Evolutionary conservation across 768 basidiomycete genomes (phyloP), one percentile per base, ranked within the genome.

Genomic region (Leccinum incarnatum): DNA sequence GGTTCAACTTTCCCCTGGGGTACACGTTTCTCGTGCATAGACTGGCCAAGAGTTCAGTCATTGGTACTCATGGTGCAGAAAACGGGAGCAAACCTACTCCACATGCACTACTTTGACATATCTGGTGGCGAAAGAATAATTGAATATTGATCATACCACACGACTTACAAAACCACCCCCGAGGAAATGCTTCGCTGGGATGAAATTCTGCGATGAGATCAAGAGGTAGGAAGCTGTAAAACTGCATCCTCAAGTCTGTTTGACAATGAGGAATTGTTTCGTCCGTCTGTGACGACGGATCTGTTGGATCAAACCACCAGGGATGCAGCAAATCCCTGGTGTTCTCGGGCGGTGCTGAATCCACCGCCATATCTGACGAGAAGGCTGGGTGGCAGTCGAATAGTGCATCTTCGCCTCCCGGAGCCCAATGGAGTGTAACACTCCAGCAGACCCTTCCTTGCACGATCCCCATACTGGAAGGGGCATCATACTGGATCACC

Each of bases 111-210:
- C 78, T 79, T 12, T 65, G 61, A 64, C 83, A 85, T 60, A 72
- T 69, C 50, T 81, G 74, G 60, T 81, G 79, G 55, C 83, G 74
- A 69, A 84, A 72, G 49, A 72, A 70, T 12, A 59, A 61, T 62
- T 82, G 79, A 48, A 74, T 74, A 51, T 83, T 84, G 25, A 84
- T 65, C 65, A 78, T 74, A 25, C 83, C 82, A 57, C 83, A 84
- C 0, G 60, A 52, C 2, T 25, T 57, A 59, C 83, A 84, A 58
- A 75, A 77, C 82, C 82, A 85, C 7, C 83, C 83, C 27, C 67
- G 69, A 11, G 67, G 78, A 53, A 83, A 75, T 2, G 64, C 68
- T 37, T 72, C 75, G 34, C 60, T 69, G 4, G 74, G 70, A 19
- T 65, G 54, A 36, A 74, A 74, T 5, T 59, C 61, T 7, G 69